A percentile compares a stretch with the other conserved stretches of the same genome.
These are phyloP conservation scores for Debaryomycetaceae sp. DNA, from an alignment of 1,139 yeast species.

Conservation along the genomic window DNA sequence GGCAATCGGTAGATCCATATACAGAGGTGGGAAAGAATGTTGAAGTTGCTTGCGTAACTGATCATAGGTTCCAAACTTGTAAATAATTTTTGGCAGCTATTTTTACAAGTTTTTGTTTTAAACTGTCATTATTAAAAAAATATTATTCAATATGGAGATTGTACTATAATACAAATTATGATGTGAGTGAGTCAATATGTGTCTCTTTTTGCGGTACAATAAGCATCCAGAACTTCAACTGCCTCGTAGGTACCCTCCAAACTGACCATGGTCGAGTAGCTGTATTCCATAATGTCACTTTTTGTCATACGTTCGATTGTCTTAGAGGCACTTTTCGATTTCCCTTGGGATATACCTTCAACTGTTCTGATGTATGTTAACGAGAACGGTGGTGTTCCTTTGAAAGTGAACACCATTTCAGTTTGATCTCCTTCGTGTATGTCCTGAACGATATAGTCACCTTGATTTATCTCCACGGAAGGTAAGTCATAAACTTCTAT, in stretches of 20 bases:
- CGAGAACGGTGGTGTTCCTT: slow-evolving; percentile 71
- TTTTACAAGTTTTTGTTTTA: background rate
- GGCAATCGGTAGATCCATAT: slow-evolving; percentile 13
- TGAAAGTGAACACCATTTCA: slow-evolving; percentile 63
- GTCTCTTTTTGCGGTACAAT: slow-evolving; percentile 54
- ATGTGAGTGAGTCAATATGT: background rate
- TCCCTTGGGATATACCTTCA: slow-evolving; percentile 36
- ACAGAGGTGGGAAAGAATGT: slow-evolving; percentile 12
- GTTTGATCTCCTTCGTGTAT: slow-evolving; percentile 90
- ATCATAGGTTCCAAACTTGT: slow-evolving; percentile 13
- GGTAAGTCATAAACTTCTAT: slow-evolving; percentile 77
- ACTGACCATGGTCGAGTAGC: slow-evolving; percentile 70
- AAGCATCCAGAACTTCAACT: slow-evolving; percentile 76
- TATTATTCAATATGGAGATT: background rate
- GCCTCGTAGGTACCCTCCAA: slow-evolving; percentile 95
- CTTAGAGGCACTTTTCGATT: slow-evolving; percentile 16
- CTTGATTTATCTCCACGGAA: slow-evolving; percentile 82
- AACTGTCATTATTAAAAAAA: background rate
- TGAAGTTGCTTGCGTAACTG: slow-evolving; percentile 26
- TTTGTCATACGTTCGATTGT: slow-evolving; percentile 78
- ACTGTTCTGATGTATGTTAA: slow-evolving; percentile 53
- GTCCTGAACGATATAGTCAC: slow-evolving; percentile 66
- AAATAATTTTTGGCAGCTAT: background rate
- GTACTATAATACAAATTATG: background rate
- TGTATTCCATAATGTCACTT: slow-evolving; percentile 62